A percentile compares a stretch with the other conserved stretches of the same genome.
Evolutionary conservation across 176 grass and related monocot species (phyloP).

Genomic region (Microstegium vimineum): DNA sequence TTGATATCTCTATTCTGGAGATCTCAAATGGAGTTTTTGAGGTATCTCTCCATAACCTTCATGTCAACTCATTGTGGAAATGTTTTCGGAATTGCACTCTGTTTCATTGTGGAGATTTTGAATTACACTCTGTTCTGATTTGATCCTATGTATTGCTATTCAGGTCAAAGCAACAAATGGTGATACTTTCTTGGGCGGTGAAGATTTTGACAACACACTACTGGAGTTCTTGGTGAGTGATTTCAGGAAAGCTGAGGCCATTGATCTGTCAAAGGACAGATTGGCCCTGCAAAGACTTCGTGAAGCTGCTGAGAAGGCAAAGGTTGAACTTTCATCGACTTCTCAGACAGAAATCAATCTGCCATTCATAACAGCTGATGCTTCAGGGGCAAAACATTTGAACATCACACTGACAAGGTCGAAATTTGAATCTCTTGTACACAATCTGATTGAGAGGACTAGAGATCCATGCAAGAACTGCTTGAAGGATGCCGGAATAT

Average conservation of each 20-base stretch:
- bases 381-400: conserved; percentile 74
- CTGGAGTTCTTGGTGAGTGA: conserved; percentile 67
- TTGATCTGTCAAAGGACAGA: conserved; percentile 72
- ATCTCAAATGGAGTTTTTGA: conserved; percentile 86
- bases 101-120: not conserved
- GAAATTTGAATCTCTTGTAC: conserved; percentile 63
- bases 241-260: conserved; percentile 59
- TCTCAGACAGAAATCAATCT: conserved; percentile 74
- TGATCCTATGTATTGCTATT: not conserved
- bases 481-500: conserved; percentile 67
- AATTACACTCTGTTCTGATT: not conserved
- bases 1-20: conserved; percentile 80
- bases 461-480: conserved; percentile 65
- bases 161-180: conserved; percentile 84
- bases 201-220: conserved; percentile 77
- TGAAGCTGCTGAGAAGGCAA: conserved; percentile 79
- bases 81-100: not conserved
- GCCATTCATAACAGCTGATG: conserved; percentile 74
- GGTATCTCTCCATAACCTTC: conserved; percentile 23
- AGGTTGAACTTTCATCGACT: conserved; percentile 72
- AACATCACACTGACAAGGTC: conserved; percentile 76
- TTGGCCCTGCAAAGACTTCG: conserved; percentile 58
- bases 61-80: not conserved
- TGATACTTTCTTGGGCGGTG: conserved; percentile 81
- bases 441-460: conserved; percentile 64